phyloP scores from a whole-genome alignment of 73 alveolate genomes.

The Tetrahymena elliotti region DNA sequence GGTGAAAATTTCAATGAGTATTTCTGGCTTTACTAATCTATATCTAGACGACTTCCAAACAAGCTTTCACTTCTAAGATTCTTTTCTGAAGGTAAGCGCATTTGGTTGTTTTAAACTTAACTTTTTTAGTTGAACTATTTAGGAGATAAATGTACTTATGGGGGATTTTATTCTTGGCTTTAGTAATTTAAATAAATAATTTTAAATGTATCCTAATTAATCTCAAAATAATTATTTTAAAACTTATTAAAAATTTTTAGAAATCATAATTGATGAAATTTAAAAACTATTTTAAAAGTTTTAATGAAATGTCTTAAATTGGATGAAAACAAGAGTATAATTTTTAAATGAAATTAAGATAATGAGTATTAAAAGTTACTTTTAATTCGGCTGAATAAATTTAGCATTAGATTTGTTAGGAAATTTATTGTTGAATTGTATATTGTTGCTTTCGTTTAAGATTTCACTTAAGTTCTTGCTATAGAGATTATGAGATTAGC shows the following conservation, averaged over 20 bases:
- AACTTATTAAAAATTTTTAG: too few relatives aligned
- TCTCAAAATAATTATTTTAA: too few relatives aligned
- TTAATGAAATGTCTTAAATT: too few relatives aligned
- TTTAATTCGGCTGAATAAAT: not conserved
- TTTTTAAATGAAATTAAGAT: not conserved
- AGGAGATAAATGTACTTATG: not conserved
- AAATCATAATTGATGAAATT: too few relatives aligned
- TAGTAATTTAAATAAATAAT: not conserved
- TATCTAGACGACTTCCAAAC: not conserved
- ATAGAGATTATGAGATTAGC: not conserved
- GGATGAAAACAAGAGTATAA: too few relatives aligned
- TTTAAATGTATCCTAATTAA: too few relatives aligned
- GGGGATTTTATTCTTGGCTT: not conserved
- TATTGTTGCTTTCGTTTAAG: not conserved
- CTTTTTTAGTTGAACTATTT: not conserved
- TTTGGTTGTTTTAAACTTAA: not conserved
- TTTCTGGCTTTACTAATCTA: not conserved
- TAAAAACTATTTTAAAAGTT: too few relatives aligned
- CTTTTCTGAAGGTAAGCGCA: not conserved
- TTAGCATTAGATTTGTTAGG: not conserved
- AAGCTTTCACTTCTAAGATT: not conserved
- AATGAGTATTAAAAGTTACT: not conserved
- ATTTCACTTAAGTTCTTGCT: not conserved
- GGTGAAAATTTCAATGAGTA: not conserved
- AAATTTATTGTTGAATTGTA: not conserved